Evolutionary conservation across 2,329 filamentous ascomycete species (phyloP), one percentile per base, ranked within the genome.

Genomic region (Torrubiellomyces zombiae): DNA sequence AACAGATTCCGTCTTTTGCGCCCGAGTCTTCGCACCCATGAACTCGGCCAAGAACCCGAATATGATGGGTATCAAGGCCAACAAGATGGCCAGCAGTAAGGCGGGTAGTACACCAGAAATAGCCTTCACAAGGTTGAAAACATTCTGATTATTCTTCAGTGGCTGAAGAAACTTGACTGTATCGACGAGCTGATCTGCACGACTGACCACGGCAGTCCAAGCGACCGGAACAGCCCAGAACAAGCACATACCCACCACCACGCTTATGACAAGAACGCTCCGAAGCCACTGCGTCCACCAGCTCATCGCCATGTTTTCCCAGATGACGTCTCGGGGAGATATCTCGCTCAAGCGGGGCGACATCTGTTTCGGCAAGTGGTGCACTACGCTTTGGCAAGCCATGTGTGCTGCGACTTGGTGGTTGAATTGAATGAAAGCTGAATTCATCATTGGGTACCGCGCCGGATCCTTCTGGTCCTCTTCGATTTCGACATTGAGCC

Each of bases 401-500:
- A 98, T 95, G 42, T 98, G 89, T 0, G 89, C 89, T 5, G 86
- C 85, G 2, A 94, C 80, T 46, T 98, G 89, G 43, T 94, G 78
- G 43, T 98, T 93, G 62, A 98, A 98, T 45, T 98, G 89, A 32
- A 98, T 83, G 39, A 98, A 98, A 1, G 89, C 89, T 1, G 86
- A 93, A 41, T 80, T 93, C 83, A 94, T 91, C 23, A 85, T 55
- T 0, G 86, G 85, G 33, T 82, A 95, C 4, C 75, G 71, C 36
- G 94, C 85, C 0, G 79, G 76, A 24, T 89, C 63, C 26, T 75
- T 65, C 45, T 98, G 89, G 36, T 95, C 89, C 21, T 75, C 59
- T 38, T 94, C 85, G 27, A 98, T 94, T 45, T 95, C 85, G 26
- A 85, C 44, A 37, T 95, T 98, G 11, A 95, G 58, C 9, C 80